Conservation (phyloP, 1,139 yeast species). For the Lodderomyces metapsilosis region DNA sequence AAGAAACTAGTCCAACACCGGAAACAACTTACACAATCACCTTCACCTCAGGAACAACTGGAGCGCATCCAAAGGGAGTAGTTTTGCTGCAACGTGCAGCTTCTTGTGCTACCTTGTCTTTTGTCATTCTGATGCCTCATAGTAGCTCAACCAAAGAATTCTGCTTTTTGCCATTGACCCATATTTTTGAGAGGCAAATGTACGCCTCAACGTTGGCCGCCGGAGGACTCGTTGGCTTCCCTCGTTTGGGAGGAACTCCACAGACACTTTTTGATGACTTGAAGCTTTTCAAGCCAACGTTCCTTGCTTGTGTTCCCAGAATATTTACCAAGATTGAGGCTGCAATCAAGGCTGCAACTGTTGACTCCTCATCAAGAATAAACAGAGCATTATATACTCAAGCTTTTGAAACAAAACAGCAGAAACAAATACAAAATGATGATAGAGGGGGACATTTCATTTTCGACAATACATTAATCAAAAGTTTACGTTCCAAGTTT, state of each 20-base stretch:
- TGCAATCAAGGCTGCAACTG: conserved; percentile 42
- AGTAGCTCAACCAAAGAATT: conserved; percentile 19
- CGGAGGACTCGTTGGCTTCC: conserved; percentile 46
- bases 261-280: conserved; percentile 56
- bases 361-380: conserved; percentile 20
- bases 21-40: conserved; percentile 37
- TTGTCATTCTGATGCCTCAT: conserved; percentile 12
- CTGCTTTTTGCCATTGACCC: conserved; percentile 36
- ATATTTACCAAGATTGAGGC: conserved; percentile 62
- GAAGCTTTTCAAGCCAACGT: conserved; percentile 51
- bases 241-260: conserved; percentile 43
- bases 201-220: conserved; percentile 26
- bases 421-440: conserved; percentile 21
- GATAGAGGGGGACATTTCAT: conserved; percentile 28
- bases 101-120: conserved; percentile 20
- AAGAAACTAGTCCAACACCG: conserved; percentile 27
- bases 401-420: conserved; percentile 20
- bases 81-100: conserved; percentile 31
- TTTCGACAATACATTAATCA: conserved; percentile 50
- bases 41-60: conserved; percentile 46
- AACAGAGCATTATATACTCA: conserved; percentile 19
- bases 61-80: conserved; percentile 42
- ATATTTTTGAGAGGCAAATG: conserved; percentile 39
- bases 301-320: conserved; percentile 62
- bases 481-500: conserved; percentile 51